A percentile compares a stretch with the other conserved stretches of the same genome.
Evolutionary conservation across 1,284 basidiomycete species (phyloP).

Genomic region (Ganoderma lucidum): DNA sequence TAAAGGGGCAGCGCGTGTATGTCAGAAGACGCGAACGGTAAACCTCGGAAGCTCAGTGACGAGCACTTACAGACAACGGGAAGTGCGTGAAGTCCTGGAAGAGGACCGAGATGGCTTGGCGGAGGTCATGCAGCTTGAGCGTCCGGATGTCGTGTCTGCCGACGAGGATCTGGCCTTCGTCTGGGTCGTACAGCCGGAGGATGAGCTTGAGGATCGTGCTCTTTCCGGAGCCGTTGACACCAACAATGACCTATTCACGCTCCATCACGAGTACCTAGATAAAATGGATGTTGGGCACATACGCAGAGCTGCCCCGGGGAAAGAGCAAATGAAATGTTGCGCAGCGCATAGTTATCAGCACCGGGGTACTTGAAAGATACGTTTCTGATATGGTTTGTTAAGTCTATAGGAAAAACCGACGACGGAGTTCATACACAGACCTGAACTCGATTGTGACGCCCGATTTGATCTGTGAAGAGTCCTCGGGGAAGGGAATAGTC

Average conservation of each 20-base stretch:
- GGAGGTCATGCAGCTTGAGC: conserved; percentile 65
- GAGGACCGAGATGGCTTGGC: conserved; percentile 69
- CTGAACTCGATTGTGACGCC: conserved; percentile 75
- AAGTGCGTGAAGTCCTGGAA: conserved; percentile 84
- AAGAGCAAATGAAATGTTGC: conserved; percentile 73
- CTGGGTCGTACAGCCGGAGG: conserved; percentile 69
- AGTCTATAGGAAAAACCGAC: not conserved
- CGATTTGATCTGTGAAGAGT: conserved; percentile 54
- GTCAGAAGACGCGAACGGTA: conserved; percentile 1
- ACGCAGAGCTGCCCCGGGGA: conserved; percentile 78
- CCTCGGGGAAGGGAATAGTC: conserved; percentile 63
- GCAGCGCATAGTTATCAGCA: conserved; percentile 61
- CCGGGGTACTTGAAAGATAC: conserved; percentile 80
- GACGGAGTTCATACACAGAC: conserved; percentile 38
- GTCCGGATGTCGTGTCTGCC: conserved; percentile 68
- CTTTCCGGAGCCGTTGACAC: conserved; percentile 80
- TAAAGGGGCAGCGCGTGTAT: conserved; percentile 37
- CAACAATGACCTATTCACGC: conserved; percentile 69
- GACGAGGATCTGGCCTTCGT: conserved; percentile 72
- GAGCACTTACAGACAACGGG: conserved; percentile 63
- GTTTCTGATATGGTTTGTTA: conserved; percentile 48
- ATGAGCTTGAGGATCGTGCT: conserved; percentile 76
- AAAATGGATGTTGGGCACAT: conserved; percentile 36
- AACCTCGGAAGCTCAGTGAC: conserved; percentile 24
- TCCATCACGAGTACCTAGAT: not conserved